Evolutionary conservation across 441 rosid species (phyloP).

Genomic region (Adansonia gregorii): DNA sequence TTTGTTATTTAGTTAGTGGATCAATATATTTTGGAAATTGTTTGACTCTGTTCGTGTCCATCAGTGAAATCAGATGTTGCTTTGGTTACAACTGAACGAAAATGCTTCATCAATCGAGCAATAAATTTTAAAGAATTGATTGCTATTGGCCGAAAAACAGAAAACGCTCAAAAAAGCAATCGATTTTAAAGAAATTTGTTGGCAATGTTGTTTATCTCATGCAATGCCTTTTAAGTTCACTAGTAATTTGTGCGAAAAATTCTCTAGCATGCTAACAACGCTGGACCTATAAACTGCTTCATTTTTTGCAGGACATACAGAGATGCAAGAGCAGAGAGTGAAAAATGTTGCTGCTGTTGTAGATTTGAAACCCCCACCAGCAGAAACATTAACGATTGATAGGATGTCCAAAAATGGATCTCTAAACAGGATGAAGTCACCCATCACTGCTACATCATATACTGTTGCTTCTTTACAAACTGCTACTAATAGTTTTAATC

Average conservation of each 20-base stretch:
- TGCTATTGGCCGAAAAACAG: background rate
- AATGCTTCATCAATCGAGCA: background rate
- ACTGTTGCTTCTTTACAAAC: slow-evolving; percentile 86
- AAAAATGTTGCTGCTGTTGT: slow-evolving; percentile 68
- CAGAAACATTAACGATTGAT: slow-evolving; percentile 66
- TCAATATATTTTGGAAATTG: background rate
- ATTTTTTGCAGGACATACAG: slow-evolving; percentile 44
- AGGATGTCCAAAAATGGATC: slow-evolving; percentile 74
- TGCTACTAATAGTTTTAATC: slow-evolving; percentile 91
- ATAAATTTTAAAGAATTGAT: background rate
- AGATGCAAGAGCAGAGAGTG: slow-evolving; percentile 67
- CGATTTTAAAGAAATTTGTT: background rate
- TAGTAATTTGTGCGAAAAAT: slow-evolving; percentile 27
- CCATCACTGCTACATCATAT: slow-evolving; percentile 78
- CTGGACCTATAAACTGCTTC: background rate
- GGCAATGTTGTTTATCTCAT: background rate
- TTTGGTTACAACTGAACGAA: background rate
- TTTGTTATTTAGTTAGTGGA: background rate
- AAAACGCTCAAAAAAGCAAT: background rate
- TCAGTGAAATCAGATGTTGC: background rate
- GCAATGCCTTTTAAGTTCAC: background rate
- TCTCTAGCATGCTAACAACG: slow-evolving; percentile 9
- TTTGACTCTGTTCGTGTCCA: background rate
- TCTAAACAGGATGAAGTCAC: slow-evolving; percentile 69
- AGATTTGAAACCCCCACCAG: slow-evolving; percentile 72